Base-by-base conservation (phyloP, 106 monocot genomes). In the Alisma plantagoaquatica region DNA sequence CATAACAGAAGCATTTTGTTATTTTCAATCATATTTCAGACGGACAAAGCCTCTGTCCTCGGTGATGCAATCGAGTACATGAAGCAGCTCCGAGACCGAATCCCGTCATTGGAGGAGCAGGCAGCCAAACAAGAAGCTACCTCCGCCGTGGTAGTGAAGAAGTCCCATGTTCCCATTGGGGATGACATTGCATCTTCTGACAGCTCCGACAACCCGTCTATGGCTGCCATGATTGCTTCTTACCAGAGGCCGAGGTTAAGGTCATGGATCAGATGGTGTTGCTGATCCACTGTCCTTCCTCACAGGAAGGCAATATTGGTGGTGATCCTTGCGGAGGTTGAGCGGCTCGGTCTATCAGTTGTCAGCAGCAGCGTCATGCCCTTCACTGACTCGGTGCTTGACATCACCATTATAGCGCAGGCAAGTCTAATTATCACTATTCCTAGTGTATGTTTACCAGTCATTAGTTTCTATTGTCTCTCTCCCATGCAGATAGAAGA, bases 221-320 rank as follows among this genome's bases (percentile, higher is more conserved):
- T 8, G 5, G 43, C 2, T 22, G n/a, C 42, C 4, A 10, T 41
- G 45, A 46, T 46, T 18, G 4, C 4, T 46, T 46, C 45, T 49
- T 49, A 22, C n/a, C n/a, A n/a, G 61, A 62, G 4, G 43, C 50
- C 25, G 61, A 62, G 27, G 41, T 7, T 5, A 33, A 27, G 18
- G 7, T 77, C n/a, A 63, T 66, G 1, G 77, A 59, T 10, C 72
- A 57, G 55, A 67, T 43, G 0, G 59, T 71, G 0, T 69, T 77
- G 17, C n/a, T 83, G 54, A 64, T 83, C 19, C 74, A 83, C 72
- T 77, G 83, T 64, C 62, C 67, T 33, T n/a, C n/a, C n/a, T n/a
- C 64, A 67, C 9, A 29, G 33, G 15, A 73, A 70, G 49, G 77
- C 73, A 1, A 10, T 71, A 4, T 41, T 77, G 21, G 60, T 60